These are phyloP conservation scores for Cyclotella distinguenda DNA, from an alignment of 108 stramenopile species.

Conservation along the genomic window DNA sequence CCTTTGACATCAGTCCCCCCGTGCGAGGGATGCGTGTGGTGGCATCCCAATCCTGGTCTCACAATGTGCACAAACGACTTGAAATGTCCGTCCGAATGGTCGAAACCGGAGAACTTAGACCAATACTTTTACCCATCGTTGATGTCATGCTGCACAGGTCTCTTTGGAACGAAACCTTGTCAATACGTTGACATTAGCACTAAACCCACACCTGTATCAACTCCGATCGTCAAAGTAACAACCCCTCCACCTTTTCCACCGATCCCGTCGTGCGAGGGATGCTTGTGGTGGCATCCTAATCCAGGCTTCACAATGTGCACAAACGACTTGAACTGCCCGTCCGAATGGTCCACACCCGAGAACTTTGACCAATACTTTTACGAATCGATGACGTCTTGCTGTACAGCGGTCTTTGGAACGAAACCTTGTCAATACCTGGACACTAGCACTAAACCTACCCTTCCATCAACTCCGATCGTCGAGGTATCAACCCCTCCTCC, in stretches of 20 bases:
- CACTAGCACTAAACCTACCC: neutral
- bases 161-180: neutral
- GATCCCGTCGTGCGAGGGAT: neutral
- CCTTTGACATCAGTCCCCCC: too few species aligned
- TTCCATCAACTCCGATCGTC: neutral
- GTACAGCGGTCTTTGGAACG: conserved; percentile 3
- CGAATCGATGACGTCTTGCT: neutral
- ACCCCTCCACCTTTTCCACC: neutral
- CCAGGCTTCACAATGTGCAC: neutral
- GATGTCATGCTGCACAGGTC: neutral
- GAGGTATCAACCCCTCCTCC: conserved; percentile 2
- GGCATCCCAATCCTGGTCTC: conserved; percentile 3
- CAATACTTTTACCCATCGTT: too few species aligned
- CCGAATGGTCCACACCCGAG: conserved; percentile 7
- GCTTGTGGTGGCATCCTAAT: conserved; percentile 4
- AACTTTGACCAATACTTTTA: conserved; percentile 8
- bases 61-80: conserved; percentile 6
- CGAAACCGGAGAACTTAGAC: too few species aligned
- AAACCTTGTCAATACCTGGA: conserved; percentile 1
- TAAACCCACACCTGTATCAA: neutral
- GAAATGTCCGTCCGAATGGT: too few species aligned
- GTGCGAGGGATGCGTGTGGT: conserved; percentile 4
- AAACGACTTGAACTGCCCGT: conserved; percentile 13
- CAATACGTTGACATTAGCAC: neutral
- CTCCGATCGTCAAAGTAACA: neutral